A percentile compares a stretch with the other conserved stretches of the same genome.
Evolutionary conservation across 306 rosid species (phyloP).

Genomic region (Casuarina equisetifolia): DNA sequence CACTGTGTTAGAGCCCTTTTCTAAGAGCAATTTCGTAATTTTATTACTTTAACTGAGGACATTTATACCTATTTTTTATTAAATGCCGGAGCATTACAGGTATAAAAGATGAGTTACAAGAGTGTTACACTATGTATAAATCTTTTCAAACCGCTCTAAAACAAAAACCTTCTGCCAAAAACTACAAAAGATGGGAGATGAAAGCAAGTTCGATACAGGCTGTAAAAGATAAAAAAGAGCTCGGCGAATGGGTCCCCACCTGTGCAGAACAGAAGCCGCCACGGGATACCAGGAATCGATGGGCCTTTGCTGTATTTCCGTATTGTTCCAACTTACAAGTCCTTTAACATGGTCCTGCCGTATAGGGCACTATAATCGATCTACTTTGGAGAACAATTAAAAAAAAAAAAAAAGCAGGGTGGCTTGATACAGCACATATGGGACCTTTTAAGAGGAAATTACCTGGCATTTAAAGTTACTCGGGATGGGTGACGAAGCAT

Average conservation of each 20-base stretch:
- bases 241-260: constrained; percentile 33
- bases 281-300: constrained; percentile 24
- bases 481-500: too few relatives aligned
- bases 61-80: too few relatives aligned
- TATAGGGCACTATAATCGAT: constrained; percentile 20
- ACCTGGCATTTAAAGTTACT: too few relatives aligned
- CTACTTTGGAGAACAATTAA: not conserved
- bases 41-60: too few relatives aligned
- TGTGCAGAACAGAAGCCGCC: constrained; percentile 17
- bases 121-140: too few relatives aligned
- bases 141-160: too few relatives aligned
- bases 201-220: constrained; percentile 26
- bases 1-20: too few relatives aligned
- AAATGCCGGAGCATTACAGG: too few relatives aligned
- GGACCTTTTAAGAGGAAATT: not conserved
- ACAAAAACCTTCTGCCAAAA: not conserved
- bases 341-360: constrained; percentile 6
- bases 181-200: not conserved
- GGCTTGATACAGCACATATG: not conserved
- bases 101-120: too few relatives aligned
- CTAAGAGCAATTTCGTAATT: too few relatives aligned
- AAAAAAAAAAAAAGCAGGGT: not conserved
- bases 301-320: not conserved
- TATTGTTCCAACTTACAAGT: not conserved
- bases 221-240: constrained; percentile 34